Evolutionary conservation across 495 filamentous ascomycete species (phyloP), one percentile per base, ranked within the genome.

Genomic region (Neurospora africana): DNA sequence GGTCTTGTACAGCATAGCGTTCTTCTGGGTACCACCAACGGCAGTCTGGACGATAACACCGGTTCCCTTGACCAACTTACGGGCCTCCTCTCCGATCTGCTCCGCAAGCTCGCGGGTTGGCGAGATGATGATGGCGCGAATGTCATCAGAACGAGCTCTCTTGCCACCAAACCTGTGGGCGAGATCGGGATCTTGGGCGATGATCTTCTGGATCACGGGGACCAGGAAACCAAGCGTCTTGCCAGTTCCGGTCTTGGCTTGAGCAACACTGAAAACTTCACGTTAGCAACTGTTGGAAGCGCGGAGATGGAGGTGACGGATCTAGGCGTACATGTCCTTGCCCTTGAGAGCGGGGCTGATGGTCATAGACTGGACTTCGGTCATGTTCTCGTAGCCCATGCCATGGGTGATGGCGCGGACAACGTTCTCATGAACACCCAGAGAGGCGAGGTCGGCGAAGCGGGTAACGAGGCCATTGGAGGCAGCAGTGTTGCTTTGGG

Each of bases 71-170:
- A 87, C 86, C n/a, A 98, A 77, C 78, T 90, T 95, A 58, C 73
- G 81, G 3, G 95, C 94, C 78, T 99, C 95, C 0, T 82, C 88
- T 13, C 91, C 92, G 75, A 99, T 98, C 82, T 99, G 95, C 79
- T 97, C 93, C 5, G 95, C 95, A 73, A 99, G 86, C 82, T 99
- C 95, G 72, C 95, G 89, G 23, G 95, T 99, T 10, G 95, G 95
- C 0, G 96, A 98, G 73, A 99, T 89, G 78, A 99, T 90, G 58
- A 99, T 89, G 35, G 92, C 91, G 71, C 93, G 89, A 73, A 98
- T 93, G 78, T 98, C 93, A 39, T 86, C 79, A 2, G 88, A 79
- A 5, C 79, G 78, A 11, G 87, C 79, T 5, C 73, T 71, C 8
- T 19, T 65, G 37, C 79, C 74, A 13, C 73, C n/a, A 35, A 65